Evolutionary conservation across 140 eudicot species (phyloP), one percentile per base, ranked within the genome.

Genomic region (Cichorium intybus): DNA sequence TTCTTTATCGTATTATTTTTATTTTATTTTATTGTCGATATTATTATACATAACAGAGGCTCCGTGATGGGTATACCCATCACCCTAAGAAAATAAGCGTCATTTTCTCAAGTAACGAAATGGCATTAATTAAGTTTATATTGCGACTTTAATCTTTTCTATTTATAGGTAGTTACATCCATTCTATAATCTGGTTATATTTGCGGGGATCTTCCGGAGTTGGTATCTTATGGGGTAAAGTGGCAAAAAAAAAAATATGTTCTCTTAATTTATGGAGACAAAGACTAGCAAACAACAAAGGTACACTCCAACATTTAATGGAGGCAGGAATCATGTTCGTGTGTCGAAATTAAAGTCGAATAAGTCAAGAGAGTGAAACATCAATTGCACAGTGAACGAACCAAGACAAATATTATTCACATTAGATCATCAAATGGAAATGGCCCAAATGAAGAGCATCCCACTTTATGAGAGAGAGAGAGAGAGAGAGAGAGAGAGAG

Each of bases 271-370:
- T 31, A 58, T 33, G 26, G 31, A 58, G 64, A 58, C 64, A 58
- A 18, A 17, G 23, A 33, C 64, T 58, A 58, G 26, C 45, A 58
- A 33, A 58, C 64, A 57, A 31, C 16, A 17, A 58, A 31, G 64
- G 64, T 57, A 57, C 64, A 58, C 24, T 58, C 37, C 28, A 58
- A 58, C 27, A 58, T 29, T 58, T 49, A 50, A 48, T 66, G 64
- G 68, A 66, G 57, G 8, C 21, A 26, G 57, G 79, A 66, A 74
- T 74, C 74, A 50, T 58, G 56, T 74, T 74, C 74, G 43, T 24
- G 26, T 48, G 69, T 3, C 4, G n/a, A 39, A 37, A 16, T 48
- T 33, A 37, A 56, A 48, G 20, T 15, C 56, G 68, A 48, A 57
- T 48, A 74, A 56, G 61, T 65, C 48, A 8, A 23, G 47, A 64